Conservation (phyloP, 164 flowering plant species). For the Stephania cephalantha region DNA sequence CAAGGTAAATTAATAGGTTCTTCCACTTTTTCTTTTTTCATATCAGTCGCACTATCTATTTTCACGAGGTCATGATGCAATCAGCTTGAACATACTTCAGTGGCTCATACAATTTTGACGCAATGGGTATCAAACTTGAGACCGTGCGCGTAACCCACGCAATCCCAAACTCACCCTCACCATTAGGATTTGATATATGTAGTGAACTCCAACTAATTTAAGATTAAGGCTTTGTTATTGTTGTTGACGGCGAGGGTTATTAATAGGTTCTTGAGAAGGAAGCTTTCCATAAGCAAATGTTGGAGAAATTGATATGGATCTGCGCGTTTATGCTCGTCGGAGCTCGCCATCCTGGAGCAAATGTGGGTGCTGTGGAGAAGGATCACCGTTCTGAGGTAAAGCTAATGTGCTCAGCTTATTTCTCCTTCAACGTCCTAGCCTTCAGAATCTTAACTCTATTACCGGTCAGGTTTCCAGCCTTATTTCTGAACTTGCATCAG, state of each 20-base stretch:
- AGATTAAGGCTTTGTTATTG: background rate
- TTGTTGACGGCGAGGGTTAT: background rate
- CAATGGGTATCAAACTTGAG: no score
- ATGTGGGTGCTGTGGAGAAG: constrained; percentile 87
- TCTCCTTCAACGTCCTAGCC: background rate
- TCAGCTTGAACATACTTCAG: no score
- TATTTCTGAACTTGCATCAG: constrained; percentile 75
- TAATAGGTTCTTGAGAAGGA: constrained; percentile 90
- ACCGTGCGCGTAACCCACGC: no score
- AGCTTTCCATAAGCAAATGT: constrained; percentile 90
- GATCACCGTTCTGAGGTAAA: constrained; percentile 71
- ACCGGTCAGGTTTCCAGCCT: constrained; percentile 62
- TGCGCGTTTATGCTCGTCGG: constrained; percentile 97
- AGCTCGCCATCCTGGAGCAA: constrained; percentile 93
- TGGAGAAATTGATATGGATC: constrained; percentile 97
- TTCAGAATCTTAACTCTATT: background rate
- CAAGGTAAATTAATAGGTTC: constrained; percentile 39
- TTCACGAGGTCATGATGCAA: no score
- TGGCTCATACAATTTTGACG: no score
- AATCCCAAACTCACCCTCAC: no score
- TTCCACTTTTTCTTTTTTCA: background rate
- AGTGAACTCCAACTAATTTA: background rate
- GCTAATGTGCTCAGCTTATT: background rate
- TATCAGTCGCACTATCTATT: no score
- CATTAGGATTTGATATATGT: no score